Evolutionary conservation across 805 yeast genomes (phyloP).

Genomic region (Nakazawaea peltata): DNA sequence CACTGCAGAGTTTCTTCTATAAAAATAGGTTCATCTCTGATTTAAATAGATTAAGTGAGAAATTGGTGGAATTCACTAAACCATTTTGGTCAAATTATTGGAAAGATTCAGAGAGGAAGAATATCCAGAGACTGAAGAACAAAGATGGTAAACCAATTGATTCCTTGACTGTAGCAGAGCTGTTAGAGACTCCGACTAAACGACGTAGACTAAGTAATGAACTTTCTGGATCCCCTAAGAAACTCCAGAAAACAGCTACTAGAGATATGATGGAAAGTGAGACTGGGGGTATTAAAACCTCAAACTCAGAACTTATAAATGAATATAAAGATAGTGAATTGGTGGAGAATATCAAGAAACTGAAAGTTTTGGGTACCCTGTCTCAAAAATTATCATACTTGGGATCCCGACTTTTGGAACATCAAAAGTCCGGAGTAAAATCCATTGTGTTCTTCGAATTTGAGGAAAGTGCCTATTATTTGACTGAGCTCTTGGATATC

Average conservation of each 20-base stretch:
- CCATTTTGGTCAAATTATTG: conserved; percentile 51
- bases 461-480: conserved; percentile 62
- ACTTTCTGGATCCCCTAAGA: conserved; percentile 3
- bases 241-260: conserved; percentile 4
- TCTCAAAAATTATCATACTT: conserved; percentile 60
- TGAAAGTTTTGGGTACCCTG: conserved; percentile 48
- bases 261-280: conserved; percentile 12
- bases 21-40: conserved; percentile 39
- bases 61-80: conserved; percentile 25
- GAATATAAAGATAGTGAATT: conserved; percentile 19
- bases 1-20: conserved; percentile 44
- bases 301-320: conserved; percentile 8
- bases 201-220: background rate
- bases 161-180: conserved; percentile 19
- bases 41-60: conserved; percentile 20
- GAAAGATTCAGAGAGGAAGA: conserved; percentile 30
- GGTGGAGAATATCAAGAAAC: conserved; percentile 19
- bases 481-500: conserved; percentile 56
- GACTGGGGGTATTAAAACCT: conserved; percentile 15
- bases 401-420: conserved; percentile 43
- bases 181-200: conserved; percentile 16
- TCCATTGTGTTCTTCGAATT: conserved; percentile 62
- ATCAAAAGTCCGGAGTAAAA: conserved; percentile 38
- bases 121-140: conserved; percentile 27
- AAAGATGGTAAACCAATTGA: conserved; percentile 27